These are phyloP conservation scores for Kodamaea leandrae DNA, from an alignment of 805 yeast genomes.

Conservation along the genomic window DNA sequence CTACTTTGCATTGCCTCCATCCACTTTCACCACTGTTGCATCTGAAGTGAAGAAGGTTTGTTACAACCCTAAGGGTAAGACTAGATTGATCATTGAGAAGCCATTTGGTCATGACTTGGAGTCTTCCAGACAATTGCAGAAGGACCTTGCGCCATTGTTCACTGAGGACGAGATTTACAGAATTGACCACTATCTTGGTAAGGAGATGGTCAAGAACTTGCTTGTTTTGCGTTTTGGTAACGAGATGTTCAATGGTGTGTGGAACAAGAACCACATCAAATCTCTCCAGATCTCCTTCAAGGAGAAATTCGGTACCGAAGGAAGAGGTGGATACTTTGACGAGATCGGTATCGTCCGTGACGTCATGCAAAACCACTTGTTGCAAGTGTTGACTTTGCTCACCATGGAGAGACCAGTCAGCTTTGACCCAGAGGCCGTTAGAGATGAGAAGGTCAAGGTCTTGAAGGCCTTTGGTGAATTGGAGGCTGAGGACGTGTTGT, in stretches of 20 bases:
- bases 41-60: conserved; percentile 63
- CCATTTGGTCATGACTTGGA: conserved; percentile 94
- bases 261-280: conserved; percentile 79
- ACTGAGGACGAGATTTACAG: conserved; percentile 88
- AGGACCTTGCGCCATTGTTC: conserved; percentile 78
- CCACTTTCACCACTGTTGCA: conserved; percentile 81
- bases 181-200: conserved; percentile 96
- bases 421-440: conserved; percentile 87
- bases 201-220: conserved; percentile 95
- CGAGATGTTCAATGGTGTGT: conserved; percentile 79
- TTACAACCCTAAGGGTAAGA: conserved; percentile 62
- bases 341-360: conserved; percentile 93
- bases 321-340: conserved; percentile 98
- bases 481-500: conserved; percentile 59
- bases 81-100: conserved; percentile 89
- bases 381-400: conserved; percentile 86
- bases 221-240: conserved; percentile 88
- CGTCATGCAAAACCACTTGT: conserved; percentile 95
- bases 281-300: conserved; percentile 88
- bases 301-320: conserved; percentile 99
- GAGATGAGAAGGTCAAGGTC: conserved; percentile 95
- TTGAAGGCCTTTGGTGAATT: conserved; percentile 76
- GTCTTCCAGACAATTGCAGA: conserved; percentile 74
- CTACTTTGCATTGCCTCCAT: conserved; percentile 94
- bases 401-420: conserved; percentile 95